phyloP scores from a whole-genome alignment of 805 yeast species.

The Spathaspora hagerdaliae region DNA sequence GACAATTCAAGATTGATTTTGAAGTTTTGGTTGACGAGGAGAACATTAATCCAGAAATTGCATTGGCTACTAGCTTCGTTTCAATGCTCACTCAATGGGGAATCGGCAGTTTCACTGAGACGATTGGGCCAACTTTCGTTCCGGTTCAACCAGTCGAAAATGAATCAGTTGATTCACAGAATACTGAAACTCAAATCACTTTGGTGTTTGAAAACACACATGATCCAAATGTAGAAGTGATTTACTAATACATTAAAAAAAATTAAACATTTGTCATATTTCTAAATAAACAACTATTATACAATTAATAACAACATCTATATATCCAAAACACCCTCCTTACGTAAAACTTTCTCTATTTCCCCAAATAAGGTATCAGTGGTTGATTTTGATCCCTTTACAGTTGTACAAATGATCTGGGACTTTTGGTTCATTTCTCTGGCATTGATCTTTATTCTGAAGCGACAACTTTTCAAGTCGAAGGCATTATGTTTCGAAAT shows the following conservation, averaged over 20 bases:
- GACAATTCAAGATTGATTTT: slow-evolving; percentile 58
- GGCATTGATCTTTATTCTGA: slow-evolving; percentile 48
- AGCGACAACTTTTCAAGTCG: slow-evolving; percentile 60
- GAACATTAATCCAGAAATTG: slow-evolving; percentile 47
- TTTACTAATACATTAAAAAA: neutral
- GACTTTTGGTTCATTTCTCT: slow-evolving; percentile 44
- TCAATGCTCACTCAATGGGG: slow-evolving; percentile 71
- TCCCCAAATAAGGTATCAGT: slow-evolving; percentile 58
- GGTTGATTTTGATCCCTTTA: slow-evolving; percentile 63
- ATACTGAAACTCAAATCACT: neutral
- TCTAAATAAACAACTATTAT: too few relatives aligned
- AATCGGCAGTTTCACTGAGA: slow-evolving; percentile 47
- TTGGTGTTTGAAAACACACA: neutral
- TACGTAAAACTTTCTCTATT: slow-evolving; percentile 58
- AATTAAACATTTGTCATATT: too few relatives aligned
- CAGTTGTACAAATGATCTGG: slow-evolving; percentile 54
- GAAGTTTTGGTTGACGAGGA: slow-evolving; percentile 50
- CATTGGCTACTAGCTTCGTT: slow-evolving; percentile 56
- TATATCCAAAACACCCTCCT: slow-evolving; percentile 57
- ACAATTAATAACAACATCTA: neutral
- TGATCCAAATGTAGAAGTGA: neutral
- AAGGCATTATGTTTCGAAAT: slow-evolving; percentile 59
- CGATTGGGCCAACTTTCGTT: slow-evolving; percentile 48
- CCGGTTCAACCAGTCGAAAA: slow-evolving; percentile 13
- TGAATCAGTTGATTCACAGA: too few relatives aligned